Evolutionary conservation across 805 yeast genomes (phyloP), one percentile per base, ranked within the genome.

Genomic region (Hanseniaspora jakobsenii): DNA sequence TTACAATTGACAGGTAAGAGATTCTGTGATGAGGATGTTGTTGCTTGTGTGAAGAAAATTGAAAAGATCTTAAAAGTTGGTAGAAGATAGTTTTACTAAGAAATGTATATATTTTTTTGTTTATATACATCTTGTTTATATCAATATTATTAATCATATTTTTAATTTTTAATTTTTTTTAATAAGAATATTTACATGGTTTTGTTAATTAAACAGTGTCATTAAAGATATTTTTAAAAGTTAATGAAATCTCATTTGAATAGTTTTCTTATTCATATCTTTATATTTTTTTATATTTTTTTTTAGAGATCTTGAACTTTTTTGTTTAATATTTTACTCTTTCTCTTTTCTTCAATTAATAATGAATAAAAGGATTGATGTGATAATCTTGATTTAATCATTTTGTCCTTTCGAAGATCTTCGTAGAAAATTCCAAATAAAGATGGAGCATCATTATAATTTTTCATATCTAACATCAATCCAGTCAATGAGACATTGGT

Each of bases 1-100:
- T 57, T 73, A 50, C 75, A 73, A 42, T 58, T 73, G 32, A 65
- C 67, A 13, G 77, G 76, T 22, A 67, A 64, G 53, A 60, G 77
- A 36, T 72, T 66, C 62, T 59, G 60, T 18, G 77, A 72, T 50
- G 77, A 72, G 51, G 64, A 61, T 16, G 63, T 67, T 6, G 63
- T 72, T 34, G 68, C 68, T 35, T 71, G 70, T 4, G 61, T 70
- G 4, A 64, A 64, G 51, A 60, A 63, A n/a, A 51, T 71, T 24
- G 64, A 59, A 17, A 57, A 59, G 16, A 54, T 63, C 4, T 50
- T 65, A 37, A 47, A 51, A 19, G 53, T 53, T 24, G 51, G 54
- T 3, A 51, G 57, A 50, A 47, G 54, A 24, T 50, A 30, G 32
- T n/a, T n/a, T 27, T 13, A 12, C 4, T 28, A n/a, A n/a, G n/a